Conservation (phyloP, 1,139 yeast species). For the Yamadazyma dendronema region DNA sequence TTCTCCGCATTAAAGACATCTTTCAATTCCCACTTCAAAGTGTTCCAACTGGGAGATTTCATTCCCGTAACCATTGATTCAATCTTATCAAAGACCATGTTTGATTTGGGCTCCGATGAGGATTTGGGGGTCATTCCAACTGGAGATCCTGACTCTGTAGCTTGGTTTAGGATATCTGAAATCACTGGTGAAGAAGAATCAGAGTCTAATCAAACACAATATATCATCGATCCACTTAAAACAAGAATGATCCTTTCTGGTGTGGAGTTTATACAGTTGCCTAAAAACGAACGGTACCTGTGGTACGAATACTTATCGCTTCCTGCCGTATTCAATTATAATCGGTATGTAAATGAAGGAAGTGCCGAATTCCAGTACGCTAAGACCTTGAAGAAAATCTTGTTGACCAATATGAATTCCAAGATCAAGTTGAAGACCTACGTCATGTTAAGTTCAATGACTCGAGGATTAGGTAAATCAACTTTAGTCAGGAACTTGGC, state of each 20-base stretch:
- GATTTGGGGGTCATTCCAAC: slow-evolving; percentile 47
- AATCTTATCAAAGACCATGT: slow-evolving; percentile 58
- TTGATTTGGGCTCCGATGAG: slow-evolving; percentile 34
- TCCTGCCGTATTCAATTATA: slow-evolving; percentile 40
- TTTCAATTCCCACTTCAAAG: slow-evolving; percentile 58
- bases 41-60: slow-evolving; percentile 61
- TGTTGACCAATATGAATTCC: slow-evolving; percentile 42
- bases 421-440: slow-evolving; percentile 54
- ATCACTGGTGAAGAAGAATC: slow-evolving; percentile 28
- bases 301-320: slow-evolving; percentile 52
- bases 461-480: slow-evolving; percentile 79
- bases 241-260: slow-evolving; percentile 75
- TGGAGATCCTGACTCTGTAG: slow-evolving; percentile 71
- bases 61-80: slow-evolving; percentile 82
- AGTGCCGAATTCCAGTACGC: slow-evolving; percentile 47
- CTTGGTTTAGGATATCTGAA: slow-evolving; percentile 73
- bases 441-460: slow-evolving; percentile 63
- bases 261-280: slow-evolving; percentile 38
- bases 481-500: slow-evolving; percentile 58
- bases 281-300: slow-evolving; percentile 30
- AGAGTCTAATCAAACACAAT: slow-evolving; percentile 41
- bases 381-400: slow-evolving; percentile 48
- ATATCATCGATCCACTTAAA: slow-evolving; percentile 58
- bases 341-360: slow-evolving; percentile 12
- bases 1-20: slow-evolving; percentile 59